Conservation (phyloP, 305 asterid genomes). For the Fraxinus sp. region DNA sequence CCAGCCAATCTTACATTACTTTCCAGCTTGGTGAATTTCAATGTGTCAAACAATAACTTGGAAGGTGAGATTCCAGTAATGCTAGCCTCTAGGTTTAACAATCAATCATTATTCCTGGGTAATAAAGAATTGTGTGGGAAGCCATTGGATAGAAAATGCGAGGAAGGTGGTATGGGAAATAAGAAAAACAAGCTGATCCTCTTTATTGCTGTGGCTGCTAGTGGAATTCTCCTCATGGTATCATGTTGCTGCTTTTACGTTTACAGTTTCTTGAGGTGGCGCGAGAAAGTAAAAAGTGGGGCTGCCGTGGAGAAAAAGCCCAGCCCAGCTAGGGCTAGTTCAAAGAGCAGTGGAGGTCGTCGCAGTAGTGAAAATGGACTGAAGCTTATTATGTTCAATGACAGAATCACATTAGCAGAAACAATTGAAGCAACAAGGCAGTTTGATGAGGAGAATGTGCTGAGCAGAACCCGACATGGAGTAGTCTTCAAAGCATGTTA, state of each 20-base stretch:
- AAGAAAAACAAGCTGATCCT: constrained; percentile 37
- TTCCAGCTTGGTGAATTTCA: no score
- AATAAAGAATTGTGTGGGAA: constrained; percentile 41
- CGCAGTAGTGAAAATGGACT: not conserved
- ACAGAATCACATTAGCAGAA: not conserved
- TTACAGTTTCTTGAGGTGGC: constrained; percentile 45
- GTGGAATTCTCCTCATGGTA: constrained; percentile 34
- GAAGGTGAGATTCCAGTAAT: not conserved
- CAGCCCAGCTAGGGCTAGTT: constrained; percentile 47
- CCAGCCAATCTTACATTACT: not conserved
- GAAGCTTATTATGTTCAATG: not conserved
- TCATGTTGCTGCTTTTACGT: constrained; percentile 46
- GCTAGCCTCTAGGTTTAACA: constrained; percentile 36
- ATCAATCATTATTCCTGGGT: constrained; percentile 26
- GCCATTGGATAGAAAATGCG: constrained; percentile 39
- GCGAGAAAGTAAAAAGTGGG: constrained; percentile 38
- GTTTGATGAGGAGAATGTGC: not conserved
- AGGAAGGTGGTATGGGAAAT: constrained; percentile 16
- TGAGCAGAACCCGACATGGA: not conserved
- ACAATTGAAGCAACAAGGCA: not conserved
- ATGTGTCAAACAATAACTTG: no score
- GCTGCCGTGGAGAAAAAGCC: constrained; percentile 41
- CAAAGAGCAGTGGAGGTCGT: constrained; percentile 34
- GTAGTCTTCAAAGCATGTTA: not conserved
- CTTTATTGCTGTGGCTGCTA: constrained; percentile 40